Base-by-base conservation (phyloP, 805 yeast genomes). In the Spathaspora girioi region DNA sequence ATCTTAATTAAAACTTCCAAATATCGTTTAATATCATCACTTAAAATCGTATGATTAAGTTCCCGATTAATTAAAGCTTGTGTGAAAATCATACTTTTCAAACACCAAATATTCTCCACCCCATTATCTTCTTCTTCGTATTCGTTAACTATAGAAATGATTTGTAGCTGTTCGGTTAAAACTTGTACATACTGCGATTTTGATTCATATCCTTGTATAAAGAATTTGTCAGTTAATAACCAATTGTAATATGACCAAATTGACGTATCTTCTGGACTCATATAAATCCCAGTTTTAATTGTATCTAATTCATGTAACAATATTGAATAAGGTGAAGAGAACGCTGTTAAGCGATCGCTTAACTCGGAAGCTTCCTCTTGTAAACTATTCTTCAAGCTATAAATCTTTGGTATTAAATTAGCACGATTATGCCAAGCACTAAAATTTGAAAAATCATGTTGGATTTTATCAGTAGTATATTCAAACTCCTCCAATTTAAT, bases 361-460 rank as follows among this genome's bases (percentile, higher is more conserved):
- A 35, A 27, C 14, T 45, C 23, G 9, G 43, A 38, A 15, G 44
- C 46, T 19, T 48, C 32, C 10, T 26, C 18, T 5, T n/a, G n/a
- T n/a, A 54, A 12, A 18, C 19, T 27, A 32, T 38, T 49, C 19
- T 58, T 45, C 43, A 56, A 47, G 0, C 59, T 56, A 49, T 81
- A 75, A 47, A 88, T 65, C 47, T 68, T 68, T 2, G 84, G 83
- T 11, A 93, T 77, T 53, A 92, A 69, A 51, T 81, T 83, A 1
- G 90, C 79, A 55, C 98, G 75, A 65, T 89, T 89, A 66, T 93
- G 97, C 96, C 97, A 91, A 5, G 99, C 98, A 1, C 97, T 89
- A 61, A 87, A 94, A 67, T 94, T 94, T 38, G 97, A 88, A 52
- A 92, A 89, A 66, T 94, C 88, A 50, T 77, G 79, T 59, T 87